A percentile compares a stretch with the other conserved stretches of the same genome.
These are phyloP conservation scores for Lactarius tabidus DNA, from an alignment of 768 basidiomycete species.

Conservation along the genomic window DNA sequence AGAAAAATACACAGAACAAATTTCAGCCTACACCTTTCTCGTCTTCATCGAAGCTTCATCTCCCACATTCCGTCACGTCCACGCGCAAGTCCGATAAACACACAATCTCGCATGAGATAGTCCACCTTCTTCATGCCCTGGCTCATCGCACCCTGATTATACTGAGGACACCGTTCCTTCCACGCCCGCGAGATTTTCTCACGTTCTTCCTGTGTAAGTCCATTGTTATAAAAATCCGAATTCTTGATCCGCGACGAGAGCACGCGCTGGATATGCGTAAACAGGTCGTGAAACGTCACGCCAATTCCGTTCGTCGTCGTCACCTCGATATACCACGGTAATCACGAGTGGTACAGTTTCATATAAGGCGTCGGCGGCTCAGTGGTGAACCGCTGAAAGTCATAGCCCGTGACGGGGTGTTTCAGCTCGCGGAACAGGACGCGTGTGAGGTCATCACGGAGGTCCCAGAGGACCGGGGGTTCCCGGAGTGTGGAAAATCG, in stretches of 20 bases:
- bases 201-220: slow-evolving; percentile 45
- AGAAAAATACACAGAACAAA: background rate
- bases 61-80: slow-evolving; percentile 61
- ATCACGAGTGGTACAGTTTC: slow-evolving; percentile 51
- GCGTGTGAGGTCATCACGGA: slow-evolving; percentile 42
- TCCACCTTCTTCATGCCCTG: slow-evolving; percentile 55
- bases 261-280: slow-evolving; percentile 42
- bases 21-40: slow-evolving; percentile 27
- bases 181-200: slow-evolving; percentile 44
- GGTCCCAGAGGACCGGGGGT: slow-evolving; percentile 46
- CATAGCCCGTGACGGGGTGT: slow-evolving; percentile 42
- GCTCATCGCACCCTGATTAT: slow-evolving; percentile 33
- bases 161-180: slow-evolving; percentile 40
- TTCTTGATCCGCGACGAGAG: slow-evolving; percentile 45
- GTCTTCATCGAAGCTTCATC: slow-evolving; percentile 47
- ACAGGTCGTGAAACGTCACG: slow-evolving; percentile 55
- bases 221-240: slow-evolving; percentile 57
- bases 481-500: slow-evolving; percentile 29
- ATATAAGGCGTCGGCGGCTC: slow-evolving; percentile 47
- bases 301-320: slow-evolving; percentile 43
- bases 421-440: slow-evolving; percentile 45
- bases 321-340: slow-evolving; percentile 70
- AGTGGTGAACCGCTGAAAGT: slow-evolving; percentile 53
- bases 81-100: slow-evolving; percentile 52
- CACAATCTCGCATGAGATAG: slow-evolving; percentile 49